Base-by-base conservation (phyloP, 169 alveolate species). In the Eimeria sp. region DNA sequence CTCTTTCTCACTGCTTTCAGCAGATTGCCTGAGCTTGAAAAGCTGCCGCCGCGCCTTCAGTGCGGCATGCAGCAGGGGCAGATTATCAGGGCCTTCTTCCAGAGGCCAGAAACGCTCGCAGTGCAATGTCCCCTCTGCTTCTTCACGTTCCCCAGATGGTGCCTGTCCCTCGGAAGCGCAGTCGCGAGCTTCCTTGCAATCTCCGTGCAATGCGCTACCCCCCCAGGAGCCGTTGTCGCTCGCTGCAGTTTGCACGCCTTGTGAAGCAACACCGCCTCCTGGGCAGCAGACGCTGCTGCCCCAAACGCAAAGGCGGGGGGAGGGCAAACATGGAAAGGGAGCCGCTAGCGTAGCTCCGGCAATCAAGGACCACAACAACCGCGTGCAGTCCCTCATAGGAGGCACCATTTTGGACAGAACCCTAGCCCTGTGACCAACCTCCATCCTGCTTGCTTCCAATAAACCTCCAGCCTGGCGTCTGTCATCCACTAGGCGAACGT, bases 331-430 rank as follows among this genome's bases (percentile, higher is more conserved):
- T 40, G 80, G 93, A 6, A 86, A 61, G n/a, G 93, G 80, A 3
- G 93, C 82, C 6, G 93, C 93, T 49, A 86, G 14, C 34, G 93
- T 61, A 49, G 93, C 20, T 22, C 82, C 93, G 27, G 93, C 80
- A 86, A 86, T 34, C 80, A 86, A 47, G 20, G 93, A 86, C 93
- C 93, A 86, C 65, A 86, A 43, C 27, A 86, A 47, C 2, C 93
- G 76, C 25, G 93, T 86, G 93, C 93, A 86, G 51, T 86, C 80
- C 93, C n/a, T 86, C 93, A 86, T 34, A 86, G 30, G 75, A 34
- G 78, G 63, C 93, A 86, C 65, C 82, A 80, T 40, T 63, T 86
- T 86, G 51, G 47, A 14, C n/a, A 49, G 47, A 43, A 43, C 7
- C 25, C 4, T 47, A 16, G 47, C n/a, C 54, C 63, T 25, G 22